phyloP scores from a whole-genome alignment of 805 yeast genomes.

The Phaffomyces thermotolerans region DNA sequence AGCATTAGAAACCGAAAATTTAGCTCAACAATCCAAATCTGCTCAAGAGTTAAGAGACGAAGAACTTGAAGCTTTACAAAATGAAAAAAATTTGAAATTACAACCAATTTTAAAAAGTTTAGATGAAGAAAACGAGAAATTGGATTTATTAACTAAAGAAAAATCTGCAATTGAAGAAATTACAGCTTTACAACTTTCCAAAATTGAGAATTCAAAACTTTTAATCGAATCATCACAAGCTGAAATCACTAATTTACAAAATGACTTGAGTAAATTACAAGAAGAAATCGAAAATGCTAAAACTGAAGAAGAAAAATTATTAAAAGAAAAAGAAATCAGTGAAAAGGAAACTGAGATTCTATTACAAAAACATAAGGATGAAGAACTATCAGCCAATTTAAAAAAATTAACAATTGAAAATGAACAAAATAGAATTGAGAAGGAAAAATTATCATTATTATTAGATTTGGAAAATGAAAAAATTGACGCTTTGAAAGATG shows the following conservation, averaged over 20 bases:
- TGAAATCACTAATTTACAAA: constrained; percentile 33
- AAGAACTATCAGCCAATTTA: constrained; percentile 30
- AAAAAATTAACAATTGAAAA: constrained; percentile 33
- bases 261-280: constrained; percentile 27
- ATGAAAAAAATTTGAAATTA: constrained; percentile 45
- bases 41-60: constrained; percentile 42
- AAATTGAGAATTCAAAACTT: constrained; percentile 35
- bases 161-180: constrained; percentile 41
- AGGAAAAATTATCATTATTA: constrained; percentile 28
- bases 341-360: constrained; percentile 26
- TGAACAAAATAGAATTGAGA: constrained; percentile 29
- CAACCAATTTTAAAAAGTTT: constrained; percentile 50
- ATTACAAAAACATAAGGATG: constrained; percentile 29
- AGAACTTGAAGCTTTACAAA: constrained; percentile 34
- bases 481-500: constrained; percentile 27
- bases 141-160: constrained; percentile 43
- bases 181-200: constrained; percentile 35
- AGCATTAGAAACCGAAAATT: constrained; percentile 21
- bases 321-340: constrained; percentile 25
- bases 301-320: constrained; percentile 25
- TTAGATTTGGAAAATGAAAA: constrained; percentile 31
- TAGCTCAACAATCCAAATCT: constrained; percentile 25
- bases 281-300: constrained; percentile 25
- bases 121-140: constrained; percentile 40
- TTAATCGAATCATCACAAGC: constrained; percentile 37